Base-by-base conservation (phyloP, 306 rosid species). In the Cucurbita maxima region DNA sequence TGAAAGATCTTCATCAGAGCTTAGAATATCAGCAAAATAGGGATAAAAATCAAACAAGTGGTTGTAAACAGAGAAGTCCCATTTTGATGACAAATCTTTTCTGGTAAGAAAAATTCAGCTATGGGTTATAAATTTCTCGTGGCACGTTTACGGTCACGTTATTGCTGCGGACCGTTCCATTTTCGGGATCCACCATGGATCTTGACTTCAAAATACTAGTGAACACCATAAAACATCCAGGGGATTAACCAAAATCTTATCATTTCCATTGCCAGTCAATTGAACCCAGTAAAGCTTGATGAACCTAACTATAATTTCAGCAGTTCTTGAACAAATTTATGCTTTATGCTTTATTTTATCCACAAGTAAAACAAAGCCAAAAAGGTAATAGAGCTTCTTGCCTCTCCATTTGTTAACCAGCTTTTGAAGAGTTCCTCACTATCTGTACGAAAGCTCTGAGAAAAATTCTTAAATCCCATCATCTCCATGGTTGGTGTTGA, bases 371-470 rank as follows among this genome's bases (percentile, higher is more conserved):
- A 81, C 75, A 40, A 75, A 56, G 47, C 38, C 55, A 74, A 6
- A 53, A 50, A 66, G 22, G 15, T 20, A 76, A 83, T 40, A 75
- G 34, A 75, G 79, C 37, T 15, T 63, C 96, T 87, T 90, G 93
- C 98, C 96, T 93, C 98, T 83, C 91, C 98, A 81, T 82, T 88
- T 78, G 96, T 93, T 30, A 93, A 90, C 98, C 98, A 93, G 74
- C 96, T 88, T 75, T 83, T 90, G 83, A 93, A 93, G 78, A 93
- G 98, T 79, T 93, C 98, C 74, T 93, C 98, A 13, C 98, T 93
- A 48, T 93, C 90, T 0, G 86, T 54, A 20, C 97, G 94, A 51
- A 90, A 84, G 83, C 71, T 83, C 53, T 88, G 97, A 63, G 98
- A 82, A 76, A 88, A 82, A 57, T 79, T 76, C 85, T 86, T 90